Base-by-base conservation (phyloP, 257 asterid genomes). In the Parsonsia alboflavescens region DNA sequence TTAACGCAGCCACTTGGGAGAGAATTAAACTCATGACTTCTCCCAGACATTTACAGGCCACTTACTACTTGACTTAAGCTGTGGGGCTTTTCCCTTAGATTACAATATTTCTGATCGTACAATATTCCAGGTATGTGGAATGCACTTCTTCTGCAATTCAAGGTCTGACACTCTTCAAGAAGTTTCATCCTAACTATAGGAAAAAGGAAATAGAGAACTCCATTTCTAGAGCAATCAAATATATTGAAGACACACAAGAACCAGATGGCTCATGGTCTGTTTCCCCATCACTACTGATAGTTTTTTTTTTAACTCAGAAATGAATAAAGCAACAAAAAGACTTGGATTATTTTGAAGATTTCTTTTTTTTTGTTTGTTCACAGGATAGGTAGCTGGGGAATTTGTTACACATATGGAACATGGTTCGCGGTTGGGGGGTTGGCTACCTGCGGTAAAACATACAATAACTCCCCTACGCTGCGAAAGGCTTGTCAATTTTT, bases 131-230 rank as follows among this genome's bases (percentile, higher is more conserved):
- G 70, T 80, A 86, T 62, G 87, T 84, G 36, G 96, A 89, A 71
- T 86, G 93, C 81, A 86, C 96, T 22, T 74, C 90, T 6, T 81
- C 93, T 26, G 90, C 84, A 42, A 78, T 88, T 42, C 89, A 86
- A 68, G 83, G 76, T 11, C 82, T 90, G 33, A 21, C 56, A 17
- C 74, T 80, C 7, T 90, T 88, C 83, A 81, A 73, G 68, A 85
- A 75, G 69, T 41, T 75, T 56, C 78, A 89, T 63, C 83, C 88
- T 6, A 61, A 73, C 12, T 83, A 90, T 39, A 65, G 86, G 19
- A 58, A 45, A 46, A 74, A 79, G 44, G 91, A 90, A 19, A 86
- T 88, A 33, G 88, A 88, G 26, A 76, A 57, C 30, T 81, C 78
- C 77, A 90, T 85, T 49, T 45, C 74, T 0, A 77, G 65, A 61